Evolutionary conservation across 805 yeast genomes (phyloP).

Genomic region (Nakazawaea ishiwadae): DNA sequence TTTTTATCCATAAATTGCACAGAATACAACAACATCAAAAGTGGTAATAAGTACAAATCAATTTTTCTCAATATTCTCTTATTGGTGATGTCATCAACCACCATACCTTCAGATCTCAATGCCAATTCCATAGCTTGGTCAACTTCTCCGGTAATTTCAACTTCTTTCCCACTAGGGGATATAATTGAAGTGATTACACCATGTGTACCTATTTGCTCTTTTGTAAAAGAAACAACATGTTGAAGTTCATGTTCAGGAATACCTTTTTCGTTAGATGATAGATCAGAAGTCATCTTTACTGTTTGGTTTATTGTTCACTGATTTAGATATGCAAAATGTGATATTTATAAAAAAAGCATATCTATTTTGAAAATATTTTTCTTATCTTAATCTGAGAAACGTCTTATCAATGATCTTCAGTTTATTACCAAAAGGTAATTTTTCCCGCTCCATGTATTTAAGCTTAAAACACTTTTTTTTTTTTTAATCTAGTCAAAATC

Average conservation of each 20-base stretch:
- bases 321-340: too few relatives aligned
- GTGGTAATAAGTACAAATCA: slow-evolving; percentile 45
- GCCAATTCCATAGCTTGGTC: slow-evolving; percentile 44
- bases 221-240: slow-evolving; percentile 12
- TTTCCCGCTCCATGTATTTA: too few relatives aligned
- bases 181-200: slow-evolving; percentile 15
- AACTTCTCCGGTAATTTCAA: slow-evolving; percentile 27
- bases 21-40: slow-evolving; percentile 44
- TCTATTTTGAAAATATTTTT: too few relatives aligned
- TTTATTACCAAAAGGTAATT: too few relatives aligned
- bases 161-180: slow-evolving; percentile 15
- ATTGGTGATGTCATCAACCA: slow-evolving; percentile 17
- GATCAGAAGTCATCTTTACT: not conserved
- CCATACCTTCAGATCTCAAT: slow-evolving; percentile 26
- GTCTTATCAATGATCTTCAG: too few relatives aligned
- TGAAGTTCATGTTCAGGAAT: not conserved
- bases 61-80: slow-evolving; percentile 32
- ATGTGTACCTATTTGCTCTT: slow-evolving; percentile 15
- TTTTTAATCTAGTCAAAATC: too few relatives aligned
- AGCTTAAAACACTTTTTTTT: too few relatives aligned
- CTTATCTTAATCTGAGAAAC: too few relatives aligned
- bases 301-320: too few relatives aligned
- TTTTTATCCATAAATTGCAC: slow-evolving; percentile 59
- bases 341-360: too few relatives aligned
- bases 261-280: not conserved